phyloP scores from a whole-genome alignment of 2,329 filamentous ascomycete species.

The Scytalidium lignicola region DNA sequence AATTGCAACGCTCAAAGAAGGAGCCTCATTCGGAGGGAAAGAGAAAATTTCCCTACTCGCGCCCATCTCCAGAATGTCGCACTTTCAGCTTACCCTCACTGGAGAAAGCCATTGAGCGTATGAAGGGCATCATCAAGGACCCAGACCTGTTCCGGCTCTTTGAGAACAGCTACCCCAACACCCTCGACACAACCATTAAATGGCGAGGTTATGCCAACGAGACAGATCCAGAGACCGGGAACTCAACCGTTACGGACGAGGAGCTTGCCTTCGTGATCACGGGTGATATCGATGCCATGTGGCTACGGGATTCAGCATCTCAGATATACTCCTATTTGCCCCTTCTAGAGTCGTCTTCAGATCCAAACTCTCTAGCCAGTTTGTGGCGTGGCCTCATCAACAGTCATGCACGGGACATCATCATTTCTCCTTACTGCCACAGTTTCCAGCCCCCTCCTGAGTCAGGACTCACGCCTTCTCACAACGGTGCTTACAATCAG shows the following conservation, averaged over 20 bases:
- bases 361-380: constrained; percentile 55
- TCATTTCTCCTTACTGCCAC: constrained; percentile 78
- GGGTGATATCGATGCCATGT: constrained; percentile 72
- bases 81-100: constrained; percentile 74
- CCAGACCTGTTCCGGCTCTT: constrained; percentile 69
- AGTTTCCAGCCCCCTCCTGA: constrained; percentile 82
- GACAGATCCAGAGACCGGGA: constrained; percentile 24
- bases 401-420: constrained; percentile 62
- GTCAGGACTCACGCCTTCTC: constrained; percentile 55
- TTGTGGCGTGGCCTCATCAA: constrained; percentile 68
- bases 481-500: constrained; percentile 54
- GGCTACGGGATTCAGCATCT: constrained; percentile 80
- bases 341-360: constrained; percentile 50
- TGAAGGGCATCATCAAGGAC: constrained; percentile 67
- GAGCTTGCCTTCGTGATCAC: constrained; percentile 58
- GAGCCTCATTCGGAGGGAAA: constrained; percentile 45
- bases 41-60: constrained; percentile 72
- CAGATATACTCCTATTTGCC: constrained; percentile 67
- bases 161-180: constrained; percentile 69
- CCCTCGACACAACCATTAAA: constrained; percentile 65
- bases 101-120: constrained; percentile 67
- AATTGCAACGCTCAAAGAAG: constrained; percentile 14
- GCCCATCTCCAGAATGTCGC: constrained; percentile 69
- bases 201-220: constrained; percentile 59
- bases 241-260: constrained; percentile 40